Percentiles rank a stretch among this genome's conserved stretches.
phyloP scores from a whole-genome alignment of 805 yeast genomes.

The Metschnikowia kunwiensis region DNA sequence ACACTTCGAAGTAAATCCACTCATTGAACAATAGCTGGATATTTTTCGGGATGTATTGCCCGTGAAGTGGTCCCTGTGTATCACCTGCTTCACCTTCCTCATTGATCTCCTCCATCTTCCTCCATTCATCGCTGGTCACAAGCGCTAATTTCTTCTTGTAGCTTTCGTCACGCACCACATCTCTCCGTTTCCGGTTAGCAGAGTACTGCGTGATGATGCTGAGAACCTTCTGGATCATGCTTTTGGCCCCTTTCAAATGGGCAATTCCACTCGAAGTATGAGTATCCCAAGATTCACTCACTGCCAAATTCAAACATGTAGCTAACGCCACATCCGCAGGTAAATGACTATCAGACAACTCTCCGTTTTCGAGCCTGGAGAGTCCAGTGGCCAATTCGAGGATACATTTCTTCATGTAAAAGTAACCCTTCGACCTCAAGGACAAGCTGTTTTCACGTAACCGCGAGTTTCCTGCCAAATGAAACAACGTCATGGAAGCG shows the following conservation, averaged over 20 bases:
- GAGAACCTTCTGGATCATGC: conserved; percentile 52
- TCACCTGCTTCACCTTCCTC: neutral
- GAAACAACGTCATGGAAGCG: conserved; percentile 66
- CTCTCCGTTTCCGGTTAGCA: neutral
- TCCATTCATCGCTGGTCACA: conserved; percentile 34
- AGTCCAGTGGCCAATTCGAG: conserved; percentile 58
- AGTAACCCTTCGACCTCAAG: conserved; percentile 48
- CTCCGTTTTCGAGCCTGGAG: conserved; percentile 24
- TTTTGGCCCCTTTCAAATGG: conserved; percentile 63
- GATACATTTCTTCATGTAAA: conserved; percentile 59
- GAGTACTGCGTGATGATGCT: conserved; percentile 25
- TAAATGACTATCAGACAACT: conserved; percentile 23
- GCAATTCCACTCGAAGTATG: conserved; percentile 66
- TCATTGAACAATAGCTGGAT: conserved; percentile 55
- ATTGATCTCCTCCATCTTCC: conserved; percentile 18
- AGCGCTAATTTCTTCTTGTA: conserved; percentile 27
- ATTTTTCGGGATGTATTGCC: conserved; percentile 35
- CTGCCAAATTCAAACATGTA: conserved; percentile 59
- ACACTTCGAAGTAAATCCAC: conserved; percentile 68
- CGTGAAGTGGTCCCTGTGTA: neutral
- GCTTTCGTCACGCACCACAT: conserved; percentile 2
- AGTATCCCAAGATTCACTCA: conserved; percentile 68
- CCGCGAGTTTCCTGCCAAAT: conserved; percentile 36
- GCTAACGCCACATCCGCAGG: conserved; percentile 67
- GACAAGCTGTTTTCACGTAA: conserved; percentile 44